Evolutionary conservation across 1,284 basidiomycete species (phyloP).

Genomic region (Tilletia horrida): DNA sequence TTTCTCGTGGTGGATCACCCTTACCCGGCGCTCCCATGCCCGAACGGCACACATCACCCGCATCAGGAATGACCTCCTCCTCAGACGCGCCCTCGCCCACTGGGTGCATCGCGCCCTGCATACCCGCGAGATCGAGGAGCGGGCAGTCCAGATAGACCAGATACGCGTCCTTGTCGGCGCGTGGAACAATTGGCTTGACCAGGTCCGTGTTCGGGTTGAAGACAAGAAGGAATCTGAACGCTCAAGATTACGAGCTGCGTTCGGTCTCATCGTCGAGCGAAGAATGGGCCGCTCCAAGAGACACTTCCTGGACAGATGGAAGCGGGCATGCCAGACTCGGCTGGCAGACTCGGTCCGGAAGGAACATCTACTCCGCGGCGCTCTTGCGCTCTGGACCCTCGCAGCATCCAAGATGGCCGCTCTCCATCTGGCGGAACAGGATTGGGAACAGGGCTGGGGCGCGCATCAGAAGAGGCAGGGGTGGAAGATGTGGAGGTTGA

Average conservation of each 20-base stretch:
- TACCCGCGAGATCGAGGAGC: neutral
- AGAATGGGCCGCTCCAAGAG: neutral
- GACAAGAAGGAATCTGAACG: neutral
- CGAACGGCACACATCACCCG: neutral
- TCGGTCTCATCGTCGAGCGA: neutral
- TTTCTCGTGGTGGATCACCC: constrained; percentile 36
- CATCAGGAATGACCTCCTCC: neutral
- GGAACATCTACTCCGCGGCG: constrained; percentile 12
- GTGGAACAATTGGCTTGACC: neutral
- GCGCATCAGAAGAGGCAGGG: neutral
- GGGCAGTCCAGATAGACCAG: neutral
- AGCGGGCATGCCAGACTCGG: neutral
- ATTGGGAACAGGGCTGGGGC: neutral
- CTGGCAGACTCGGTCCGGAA: constrained; percentile 1
- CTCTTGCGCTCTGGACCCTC: constrained; percentile 7
- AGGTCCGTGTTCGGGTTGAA: neutral
- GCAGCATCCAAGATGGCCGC: constrained; percentile 2
- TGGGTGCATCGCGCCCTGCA: neutral
- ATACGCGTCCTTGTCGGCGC: neutral
- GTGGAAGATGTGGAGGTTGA: neutral
- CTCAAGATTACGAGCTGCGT: neutral
- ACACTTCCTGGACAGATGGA: neutral
- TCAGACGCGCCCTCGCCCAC: neutral
- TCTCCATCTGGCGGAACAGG: neutral
- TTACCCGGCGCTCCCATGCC: constrained; percentile 25